phyloP scores from a whole-genome alignment of 352 stramenopile species.

The Globisporangium acanthophoron region DNA sequence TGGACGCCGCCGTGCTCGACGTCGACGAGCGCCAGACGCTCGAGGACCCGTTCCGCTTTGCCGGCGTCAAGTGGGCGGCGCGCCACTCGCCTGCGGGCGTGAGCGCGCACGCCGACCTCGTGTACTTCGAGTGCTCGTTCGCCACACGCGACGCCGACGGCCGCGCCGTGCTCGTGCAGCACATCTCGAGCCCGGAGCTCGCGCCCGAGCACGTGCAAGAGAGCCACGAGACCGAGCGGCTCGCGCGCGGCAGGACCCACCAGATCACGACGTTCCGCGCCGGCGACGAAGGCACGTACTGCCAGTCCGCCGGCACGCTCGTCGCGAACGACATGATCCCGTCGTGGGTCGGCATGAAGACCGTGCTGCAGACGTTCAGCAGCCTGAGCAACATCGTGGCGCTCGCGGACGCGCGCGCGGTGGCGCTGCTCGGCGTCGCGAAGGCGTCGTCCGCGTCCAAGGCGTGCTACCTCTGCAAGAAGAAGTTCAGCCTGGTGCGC shows the following conservation, averaged over 20 bases:
- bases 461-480: slow-evolving; percentile 11
- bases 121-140: slow-evolving; percentile 13
- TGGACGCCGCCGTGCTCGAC: slow-evolving; percentile 42
- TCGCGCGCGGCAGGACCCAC: neutral
- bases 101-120: slow-evolving; percentile 1
- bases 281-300: slow-evolving; percentile 10
- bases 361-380: slow-evolving; percentile 8
- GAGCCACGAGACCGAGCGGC: neutral
- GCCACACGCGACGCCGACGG: slow-evolving; percentile 7
- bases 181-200: slow-evolving; percentile 9
- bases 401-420: slow-evolving; percentile 6
- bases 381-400: slow-evolving; percentile 9
- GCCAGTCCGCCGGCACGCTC: slow-evolving; percentile 2
- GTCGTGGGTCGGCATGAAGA: slow-evolving; percentile 11
- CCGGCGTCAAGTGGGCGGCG: slow-evolving; percentile 42
- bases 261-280: slow-evolving; percentile 7
- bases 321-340: slow-evolving; percentile 5
- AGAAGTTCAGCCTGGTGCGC: slow-evolving; percentile 10
- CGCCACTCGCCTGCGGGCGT: neutral
- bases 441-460: slow-evolving; percentile 1
- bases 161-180: slow-evolving; percentile 12
- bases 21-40: slow-evolving; percentile 28
- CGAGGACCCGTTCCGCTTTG: slow-evolving; percentile 45
- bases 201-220: slow-evolving; percentile 2
- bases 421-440: slow-evolving; percentile 2